phyloP scores from a whole-genome alignment of 345 rosid species.

The Rhizophora mangle region DNA sequence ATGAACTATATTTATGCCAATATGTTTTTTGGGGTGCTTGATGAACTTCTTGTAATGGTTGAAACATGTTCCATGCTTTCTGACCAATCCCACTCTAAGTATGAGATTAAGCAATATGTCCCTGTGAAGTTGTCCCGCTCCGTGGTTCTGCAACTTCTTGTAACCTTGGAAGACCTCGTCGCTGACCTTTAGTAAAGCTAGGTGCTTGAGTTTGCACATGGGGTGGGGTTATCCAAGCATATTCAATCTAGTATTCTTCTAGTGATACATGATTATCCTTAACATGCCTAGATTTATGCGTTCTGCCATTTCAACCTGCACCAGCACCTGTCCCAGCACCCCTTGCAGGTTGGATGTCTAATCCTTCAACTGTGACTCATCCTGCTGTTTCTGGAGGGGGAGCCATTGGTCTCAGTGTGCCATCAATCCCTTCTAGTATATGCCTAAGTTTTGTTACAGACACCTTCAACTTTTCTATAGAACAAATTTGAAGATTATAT shows the following conservation, averaged over 20 bases:
- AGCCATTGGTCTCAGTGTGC: slow-evolving; percentile 81
- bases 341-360: slow-evolving; percentile 99
- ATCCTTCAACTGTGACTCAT: slow-evolving; percentile 78
- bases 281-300: slow-evolving; percentile 26
- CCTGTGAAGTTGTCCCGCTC: no score
- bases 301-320: slow-evolving; percentile 89
- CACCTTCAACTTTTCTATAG: slow-evolving; percentile 2
- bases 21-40: no score
- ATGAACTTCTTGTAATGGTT: no score
- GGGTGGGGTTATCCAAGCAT: slow-evolving; percentile 53
- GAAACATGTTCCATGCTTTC: no score
- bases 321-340: slow-evolving; percentile 80
- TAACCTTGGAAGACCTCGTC: no score
- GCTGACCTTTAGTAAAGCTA: no score
- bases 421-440: slow-evolving; percentile 71
- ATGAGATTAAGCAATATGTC: no score
- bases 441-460: slow-evolving; percentile 12
- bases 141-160: no score
- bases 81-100: no score
- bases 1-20: no score
- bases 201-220: slow-evolving; percentile 44
- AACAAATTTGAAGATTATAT: slow-evolving; percentile 3
- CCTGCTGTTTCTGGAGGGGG: slow-evolving; percentile 81
- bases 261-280: slow-evolving; percentile 13
- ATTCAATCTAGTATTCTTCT: background rate